Evolutionary conservation across 2,329 filamentous ascomycete species (phyloP).

Genomic region (Pseudocercospora cruenta): DNA sequence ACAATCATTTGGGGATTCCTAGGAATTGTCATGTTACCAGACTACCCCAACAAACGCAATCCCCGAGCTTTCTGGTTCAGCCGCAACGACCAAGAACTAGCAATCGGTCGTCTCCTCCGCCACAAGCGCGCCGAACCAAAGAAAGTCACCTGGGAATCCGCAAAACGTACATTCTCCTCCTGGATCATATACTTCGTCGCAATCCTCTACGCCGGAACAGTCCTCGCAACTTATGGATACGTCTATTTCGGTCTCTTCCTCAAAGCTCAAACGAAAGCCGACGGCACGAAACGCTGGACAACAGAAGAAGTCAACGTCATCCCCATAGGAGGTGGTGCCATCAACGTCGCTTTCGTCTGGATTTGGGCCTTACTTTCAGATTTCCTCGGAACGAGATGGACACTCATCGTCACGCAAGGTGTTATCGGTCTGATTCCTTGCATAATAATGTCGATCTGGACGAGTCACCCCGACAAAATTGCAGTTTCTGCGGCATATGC

Average conservation of each 20-base stretch:
- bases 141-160: slow-evolving; percentile 49
- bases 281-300: slow-evolving; percentile 49
- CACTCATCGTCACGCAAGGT: slow-evolving; percentile 52
- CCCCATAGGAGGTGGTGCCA: slow-evolving; percentile 53
- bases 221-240: slow-evolving; percentile 53
- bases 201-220: slow-evolving; percentile 50
- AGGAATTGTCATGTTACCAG: slow-evolving; percentile 44
- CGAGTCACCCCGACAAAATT: slow-evolving; percentile 47
- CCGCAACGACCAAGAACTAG: slow-evolving; percentile 46
- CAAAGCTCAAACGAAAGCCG: slow-evolving; percentile 45
- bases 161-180: slow-evolving; percentile 47
- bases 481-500: slow-evolving; percentile 55
- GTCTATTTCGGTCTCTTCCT: slow-evolving; percentile 52
- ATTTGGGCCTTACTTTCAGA: slow-evolving; percentile 59
- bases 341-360: slow-evolving; percentile 58
- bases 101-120: slow-evolving; percentile 49
- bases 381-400: slow-evolving; percentile 55
- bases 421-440: slow-evolving; percentile 53
- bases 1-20: slow-evolving; percentile 41
- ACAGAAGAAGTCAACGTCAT: slow-evolving; percentile 54
- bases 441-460: slow-evolving; percentile 61
- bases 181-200: slow-evolving; percentile 55
- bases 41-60: slow-evolving; percentile 42
- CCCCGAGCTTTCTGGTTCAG: slow-evolving; percentile 52
- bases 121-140: slow-evolving; percentile 53